phyloP scores from a whole-genome alignment of 345 rosid species.

The Eutrema heterophyllum region DNA sequence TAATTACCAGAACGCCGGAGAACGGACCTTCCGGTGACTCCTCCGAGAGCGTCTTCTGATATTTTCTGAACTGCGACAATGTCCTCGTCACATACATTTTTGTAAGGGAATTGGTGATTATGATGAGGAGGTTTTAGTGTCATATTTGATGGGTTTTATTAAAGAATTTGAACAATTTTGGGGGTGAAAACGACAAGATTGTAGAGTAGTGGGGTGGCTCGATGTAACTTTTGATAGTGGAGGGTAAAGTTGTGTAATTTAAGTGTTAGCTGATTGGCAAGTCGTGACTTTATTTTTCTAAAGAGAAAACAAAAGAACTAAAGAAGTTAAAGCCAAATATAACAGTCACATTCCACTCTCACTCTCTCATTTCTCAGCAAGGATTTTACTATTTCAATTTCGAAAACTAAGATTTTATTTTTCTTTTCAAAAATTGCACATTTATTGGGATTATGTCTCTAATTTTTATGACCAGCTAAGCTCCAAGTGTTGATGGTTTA shows the following conservation, averaged over 20 bases:
- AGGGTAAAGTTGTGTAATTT: conserved; percentile 21
- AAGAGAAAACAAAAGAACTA: conserved; percentile 5
- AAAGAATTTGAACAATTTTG: background rate
- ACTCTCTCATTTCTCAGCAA: background rate
- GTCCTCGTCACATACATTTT: conserved; percentile 60
- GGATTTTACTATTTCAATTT: background rate
- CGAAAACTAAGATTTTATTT: background rate
- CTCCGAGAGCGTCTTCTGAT: conserved; percentile 36
- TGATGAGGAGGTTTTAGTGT: background rate
- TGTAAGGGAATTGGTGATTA: background rate
- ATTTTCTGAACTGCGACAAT: conserved; percentile 44
- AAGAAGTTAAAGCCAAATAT: conserved; percentile 10
- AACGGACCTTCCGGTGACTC: conserved; percentile 64
- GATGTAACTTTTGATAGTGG: conserved; percentile 24
- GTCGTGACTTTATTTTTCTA: background rate
- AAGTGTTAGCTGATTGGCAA: conserved; percentile 1
- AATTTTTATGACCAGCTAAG: background rate
- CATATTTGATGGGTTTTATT: conserved; percentile 8
- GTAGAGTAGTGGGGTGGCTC: conserved; percentile 1
- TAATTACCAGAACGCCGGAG: conserved; percentile 56
- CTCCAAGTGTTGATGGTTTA: background rate
- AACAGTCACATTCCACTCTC: conserved; percentile 20
- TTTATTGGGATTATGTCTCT: background rate
- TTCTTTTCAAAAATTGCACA: background rate
- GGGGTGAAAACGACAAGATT: background rate